Evolutionary conservation across 176 grass and related monocot genomes (phyloP), one percentile per base, ranked within the genome.

Genomic region (Zizania latifolia): DNA sequence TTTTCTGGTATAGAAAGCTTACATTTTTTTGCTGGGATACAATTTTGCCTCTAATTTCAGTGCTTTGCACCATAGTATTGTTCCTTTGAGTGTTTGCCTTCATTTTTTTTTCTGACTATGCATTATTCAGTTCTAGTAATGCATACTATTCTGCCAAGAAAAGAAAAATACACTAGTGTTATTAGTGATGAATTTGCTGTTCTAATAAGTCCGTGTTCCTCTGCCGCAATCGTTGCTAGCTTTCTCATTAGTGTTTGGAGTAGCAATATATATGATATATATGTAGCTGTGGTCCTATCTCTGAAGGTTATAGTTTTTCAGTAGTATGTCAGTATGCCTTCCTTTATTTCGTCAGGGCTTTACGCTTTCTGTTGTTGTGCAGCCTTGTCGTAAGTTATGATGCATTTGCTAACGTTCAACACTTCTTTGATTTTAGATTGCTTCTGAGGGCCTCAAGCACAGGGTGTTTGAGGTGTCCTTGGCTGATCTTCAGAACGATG

Each of bases 371-470:
- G 34, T 36, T 56, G 0, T 19, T 6, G 0, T 21, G 8, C 38
- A 31, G n/a, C 4, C 10, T 0, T 53, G 24, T 3, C 8, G 1
- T 1, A 29, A 19, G 13, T 74, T 29, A 12, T 40, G 6, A 3
- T 21, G 17, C 5, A 10, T 22, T 43, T 54, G 2, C 56, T 86
- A 2, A 72, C 38, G 28, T 8, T 1, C 13, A 8, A 26, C 84
- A 0, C 21, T 6, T 23, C 24, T 38, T 23, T 75, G 12, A 9
- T 74, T 63, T 64, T 57, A 97, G 93, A 97, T 97, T 86, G 93
- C 93, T 8, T 97, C 93, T 0, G 93, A 97, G 21, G 90, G 93
- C 29, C 64, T 97, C 0, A 97, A 97, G 71, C 93, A 97, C 79
- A 75, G 93, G 54, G 89, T 97, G 3, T 97, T 97, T 6, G 93